These are phyloP conservation scores for Hordeum pubiflorum DNA, from an alignment of 202 grass and related monocot species.

Conservation along the genomic window DNA sequence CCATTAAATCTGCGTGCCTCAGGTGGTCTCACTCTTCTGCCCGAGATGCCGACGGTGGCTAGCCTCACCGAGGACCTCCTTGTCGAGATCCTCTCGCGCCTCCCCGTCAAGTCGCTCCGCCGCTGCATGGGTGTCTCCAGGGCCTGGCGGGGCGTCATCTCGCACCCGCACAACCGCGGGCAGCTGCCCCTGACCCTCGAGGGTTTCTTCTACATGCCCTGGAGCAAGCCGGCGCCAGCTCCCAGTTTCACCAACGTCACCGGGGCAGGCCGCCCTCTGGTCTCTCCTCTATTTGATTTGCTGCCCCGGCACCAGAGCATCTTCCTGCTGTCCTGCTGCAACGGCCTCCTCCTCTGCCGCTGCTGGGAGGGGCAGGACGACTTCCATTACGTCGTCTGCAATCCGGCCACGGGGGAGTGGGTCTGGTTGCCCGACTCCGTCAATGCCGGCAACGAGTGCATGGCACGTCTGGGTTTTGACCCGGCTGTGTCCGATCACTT, in stretches of 20 bases:
- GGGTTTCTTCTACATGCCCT: conserved; percentile 1
- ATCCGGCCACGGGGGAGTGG: conserved; percentile 20
- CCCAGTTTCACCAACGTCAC: conserved; percentile 10
- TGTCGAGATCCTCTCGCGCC: neutral
- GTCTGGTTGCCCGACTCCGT: neutral
- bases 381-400: conserved; percentile 5
- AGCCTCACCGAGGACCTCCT: neutral
- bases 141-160: neutral
- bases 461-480: neutral
- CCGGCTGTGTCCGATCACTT: neutral
- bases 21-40: neutral
- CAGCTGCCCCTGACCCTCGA: neutral
- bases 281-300: conserved; percentile 2
- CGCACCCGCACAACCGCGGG: neutral
- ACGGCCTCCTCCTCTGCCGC: conserved; percentile 22
- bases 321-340: neutral
- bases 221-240: neutral
- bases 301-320: neutral
- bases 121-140: neutral
- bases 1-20: neutral
- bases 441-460: neutral
- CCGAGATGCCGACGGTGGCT: neutral
- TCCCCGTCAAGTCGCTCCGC: neutral
- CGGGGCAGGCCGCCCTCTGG: neutral
- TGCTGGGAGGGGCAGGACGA: neutral